Evolutionary conservation across 108 stramenopile species (phyloP), one percentile per base, ranked within the genome.

Genomic region (Skeletonema marinoi): DNA sequence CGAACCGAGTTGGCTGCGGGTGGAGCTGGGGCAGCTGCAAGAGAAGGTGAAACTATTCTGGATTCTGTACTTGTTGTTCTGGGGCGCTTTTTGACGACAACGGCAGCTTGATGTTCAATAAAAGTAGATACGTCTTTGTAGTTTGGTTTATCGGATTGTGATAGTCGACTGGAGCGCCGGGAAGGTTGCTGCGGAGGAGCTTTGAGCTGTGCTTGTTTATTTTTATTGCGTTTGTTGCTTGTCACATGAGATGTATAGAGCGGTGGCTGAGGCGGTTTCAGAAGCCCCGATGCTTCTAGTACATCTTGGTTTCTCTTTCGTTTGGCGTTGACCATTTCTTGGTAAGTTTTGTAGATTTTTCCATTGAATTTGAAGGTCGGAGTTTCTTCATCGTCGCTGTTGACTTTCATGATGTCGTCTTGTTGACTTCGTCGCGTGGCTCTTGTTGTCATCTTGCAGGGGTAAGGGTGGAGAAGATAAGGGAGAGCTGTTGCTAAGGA

Each of bases 1-100:
- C 87, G 78, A 3, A 88, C 90, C 39, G 90, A 91, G 58, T 86
- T 84, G 4, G 85, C 66, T 44, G 86, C 44, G 10, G 73, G 75
- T 17, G 59, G n/a, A 3, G 58, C 33, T 19, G 33, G 51, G 30
- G 30, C 46, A 12, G 10, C 61, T 21, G 16, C 16, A 25, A 25
- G 25, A 56, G 54, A 56, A 56, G 54, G 54, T 56, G 54, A 56
- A 3, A 56, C 54, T 29, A 21, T 56, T 56, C 54, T 56, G 54
- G 54, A 56, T 29, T 56, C 54, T 25, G 25, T 36, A 1, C 3
- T 42, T 42, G 41, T 42, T 42, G 12, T 11, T 9, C 21, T 21
- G 6, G 21, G 54, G 1, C 54, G 54, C 17, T 56, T 56, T 25
- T 56, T 56, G 54, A 10, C 25, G 2, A 29, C 54, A n/a, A 8